Evolutionary conservation across 2,329 filamentous ascomycete genomes (phyloP), one percentile per base, ranked within the genome.

Genomic region (Trichoderma citrinoviride): DNA sequence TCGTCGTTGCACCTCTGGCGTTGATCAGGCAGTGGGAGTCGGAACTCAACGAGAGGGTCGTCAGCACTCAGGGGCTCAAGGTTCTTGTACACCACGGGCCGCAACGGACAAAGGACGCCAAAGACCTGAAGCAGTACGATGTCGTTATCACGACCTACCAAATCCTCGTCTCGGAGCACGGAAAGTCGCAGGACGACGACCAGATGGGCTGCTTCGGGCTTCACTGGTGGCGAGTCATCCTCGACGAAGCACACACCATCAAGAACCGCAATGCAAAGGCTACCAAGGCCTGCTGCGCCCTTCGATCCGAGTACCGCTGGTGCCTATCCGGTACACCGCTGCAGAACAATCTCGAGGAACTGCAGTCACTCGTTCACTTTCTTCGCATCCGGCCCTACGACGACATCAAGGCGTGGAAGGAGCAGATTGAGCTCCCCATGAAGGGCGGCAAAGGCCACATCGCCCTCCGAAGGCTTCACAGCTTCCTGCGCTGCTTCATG

Each of bases 81-180:
- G 93, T 98, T 5, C 89, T 90, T 67, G 90, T 99, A 2, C 96
- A 99, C 72, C 95, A 99, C 74, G 95, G 95, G 0, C 87, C 93
- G 1, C 88, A 89, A 67, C 87, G 95, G 14, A 92, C 92, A 1
- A 97, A 97, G 75, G 84, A 86, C 2, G 87, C 86, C 66, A 85
- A 88, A 53, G 90, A 94, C 54, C 81, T 99, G 46, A 90, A 90
- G 68, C 84, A 87, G 68, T 97, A 95, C 74, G 94, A 99, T 75
- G 92, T 99, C 23, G 94, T 99, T 40, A 92, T 99, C 71, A 99
- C 96, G 1, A 99, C 95, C 0, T 99, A 97, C 73, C 93, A 97
- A 71, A 96, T 96, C 58, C 82, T 99, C 1, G 92, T 96, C 6
- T 97, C 95, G 0, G 95, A 99, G 73, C 90, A 95, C 74, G 89